Evolutionary conservation across 1,284 basidiomycete genomes (phyloP).

Genomic region (Mixia osmundae): DNA sequence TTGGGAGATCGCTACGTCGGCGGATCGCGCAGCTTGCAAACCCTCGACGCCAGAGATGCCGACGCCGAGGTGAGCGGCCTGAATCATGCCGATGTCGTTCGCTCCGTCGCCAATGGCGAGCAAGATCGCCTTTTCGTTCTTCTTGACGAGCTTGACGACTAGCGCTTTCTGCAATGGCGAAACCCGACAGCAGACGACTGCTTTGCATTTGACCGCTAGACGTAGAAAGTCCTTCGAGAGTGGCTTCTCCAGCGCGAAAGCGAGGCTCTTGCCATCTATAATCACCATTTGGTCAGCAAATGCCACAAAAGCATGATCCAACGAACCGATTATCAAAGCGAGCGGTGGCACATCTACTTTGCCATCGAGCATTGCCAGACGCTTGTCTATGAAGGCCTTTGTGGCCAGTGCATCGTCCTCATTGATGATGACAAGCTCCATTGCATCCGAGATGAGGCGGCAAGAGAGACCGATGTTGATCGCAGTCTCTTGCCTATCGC

Average conservation of each 20-base stretch:
- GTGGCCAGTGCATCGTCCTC: slow-evolving; percentile 53
- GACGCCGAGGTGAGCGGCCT: slow-evolving; percentile 90
- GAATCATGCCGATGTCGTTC: slow-evolving; percentile 92
- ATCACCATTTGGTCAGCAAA: slow-evolving; percentile 40
- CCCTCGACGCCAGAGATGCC: slow-evolving; percentile 86
- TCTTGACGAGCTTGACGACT: slow-evolving; percentile 85
- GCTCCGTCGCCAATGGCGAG: slow-evolving; percentile 90
- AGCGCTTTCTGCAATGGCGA: slow-evolving; percentile 89
- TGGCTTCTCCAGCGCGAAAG: slow-evolving; percentile 56
- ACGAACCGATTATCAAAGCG: slow-evolving; percentile 8
- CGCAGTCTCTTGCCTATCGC: slow-evolving; percentile 91
- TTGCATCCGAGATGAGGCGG: slow-evolving; percentile 61
- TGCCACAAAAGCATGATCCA: too few relatives aligned
- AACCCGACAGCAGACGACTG: slow-evolving; percentile 90
- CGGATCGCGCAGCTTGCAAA: slow-evolving; percentile 94
- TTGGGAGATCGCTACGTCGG: slow-evolving; percentile 93
- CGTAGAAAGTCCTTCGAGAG: slow-evolving; percentile 44
- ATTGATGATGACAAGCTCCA: slow-evolving; percentile 84
- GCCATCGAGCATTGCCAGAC: slow-evolving; percentile 40
- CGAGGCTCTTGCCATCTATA: slow-evolving; percentile 82
- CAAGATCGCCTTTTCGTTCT: slow-evolving; percentile 86
- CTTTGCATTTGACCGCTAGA: slow-evolving; percentile 83
- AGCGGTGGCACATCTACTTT: slow-evolving; percentile 10
- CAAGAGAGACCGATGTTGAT: slow-evolving; percentile 83
- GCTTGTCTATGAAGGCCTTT: slow-evolving; percentile 69